Conservation (phyloP, 345 rosid species). For the Ceriops zippeliana region DNA sequence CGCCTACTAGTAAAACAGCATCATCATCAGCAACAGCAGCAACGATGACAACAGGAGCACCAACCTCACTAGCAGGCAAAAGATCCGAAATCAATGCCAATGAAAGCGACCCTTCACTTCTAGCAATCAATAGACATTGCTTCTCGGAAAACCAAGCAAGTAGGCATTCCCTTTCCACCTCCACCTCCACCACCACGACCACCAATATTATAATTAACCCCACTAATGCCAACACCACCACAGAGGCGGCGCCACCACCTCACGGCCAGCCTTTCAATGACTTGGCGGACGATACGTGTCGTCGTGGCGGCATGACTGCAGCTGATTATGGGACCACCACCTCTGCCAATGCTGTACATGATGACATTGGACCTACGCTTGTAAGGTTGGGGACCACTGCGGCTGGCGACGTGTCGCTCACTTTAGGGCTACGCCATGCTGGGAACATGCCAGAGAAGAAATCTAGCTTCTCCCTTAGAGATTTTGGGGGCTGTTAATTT, state of each 20-base stretch:
- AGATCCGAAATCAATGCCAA: slow-evolving; percentile 59
- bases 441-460: slow-evolving; percentile 67
- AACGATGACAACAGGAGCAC: slow-evolving; percentile 15
- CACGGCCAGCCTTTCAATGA: slow-evolving; percentile 31
- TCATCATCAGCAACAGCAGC: slow-evolving; percentile 25
- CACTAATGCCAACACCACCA: neutral
- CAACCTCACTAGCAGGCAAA: slow-evolving; percentile 43
- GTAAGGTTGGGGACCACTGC: slow-evolving; percentile 72
- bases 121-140: slow-evolving; percentile 42
- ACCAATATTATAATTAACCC: slow-evolving; percentile 5
- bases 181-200: slow-evolving; percentile 19
- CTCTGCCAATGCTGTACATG: slow-evolving; percentile 18
- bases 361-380: slow-evolving; percentile 43
- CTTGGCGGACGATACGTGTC: slow-evolving; percentile 34
- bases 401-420: slow-evolving; percentile 83
- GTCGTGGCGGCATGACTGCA: slow-evolving; percentile 30
- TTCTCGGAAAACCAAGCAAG: slow-evolving; percentile 49
- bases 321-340: slow-evolving; percentile 47
- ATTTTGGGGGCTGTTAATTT: slow-evolving; percentile 59
- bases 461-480: slow-evolving; percentile 65
- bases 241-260: slow-evolving; percentile 21
- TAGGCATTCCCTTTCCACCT: slow-evolving; percentile 22
- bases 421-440: slow-evolving; percentile 89
- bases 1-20: slow-evolving; percentile 22
- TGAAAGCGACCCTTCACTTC: slow-evolving; percentile 69